Evolutionary conservation across 2,329 filamentous ascomycete genomes (phyloP).

Genomic region (Exserohilum turcica): DNA sequence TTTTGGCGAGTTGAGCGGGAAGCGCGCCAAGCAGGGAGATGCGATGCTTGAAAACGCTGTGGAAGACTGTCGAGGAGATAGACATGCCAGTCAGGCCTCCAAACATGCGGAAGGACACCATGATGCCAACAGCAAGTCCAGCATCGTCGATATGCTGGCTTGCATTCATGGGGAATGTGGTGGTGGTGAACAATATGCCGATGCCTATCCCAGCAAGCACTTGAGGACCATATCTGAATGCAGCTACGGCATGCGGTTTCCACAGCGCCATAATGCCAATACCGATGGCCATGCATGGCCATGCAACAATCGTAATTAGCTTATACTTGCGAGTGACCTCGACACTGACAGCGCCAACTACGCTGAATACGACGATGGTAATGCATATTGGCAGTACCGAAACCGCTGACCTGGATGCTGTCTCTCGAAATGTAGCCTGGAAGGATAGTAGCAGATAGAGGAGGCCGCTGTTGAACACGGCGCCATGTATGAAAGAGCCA

Average conservation of each 20-base stretch:
- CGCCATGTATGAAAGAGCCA: slow-evolving; percentile 60
- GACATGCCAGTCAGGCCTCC: slow-evolving; percentile 48
- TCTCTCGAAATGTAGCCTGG: slow-evolving; percentile 43
- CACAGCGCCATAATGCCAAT: slow-evolving; percentile 57
- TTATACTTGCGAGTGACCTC: slow-evolving; percentile 61
- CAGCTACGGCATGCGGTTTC: neutral
- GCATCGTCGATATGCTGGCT: slow-evolving; percentile 46
- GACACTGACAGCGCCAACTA: slow-evolving; percentile 1
- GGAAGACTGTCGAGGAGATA: slow-evolving; percentile 45
- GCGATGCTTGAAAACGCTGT: neutral
- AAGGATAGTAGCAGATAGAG: slow-evolving; percentile 49
- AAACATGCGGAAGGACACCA: slow-evolving; percentile 46
- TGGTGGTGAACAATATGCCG: slow-evolving; percentile 11
- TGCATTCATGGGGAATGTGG: slow-evolving; percentile 39
- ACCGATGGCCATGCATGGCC: slow-evolving; percentile 62
- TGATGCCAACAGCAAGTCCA: slow-evolving; percentile 44
- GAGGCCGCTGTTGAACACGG: slow-evolving; percentile 46
- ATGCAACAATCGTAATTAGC: slow-evolving; percentile 64
- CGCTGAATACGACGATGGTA: slow-evolving; percentile 49
- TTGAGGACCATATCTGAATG: slow-evolving; percentile 4
- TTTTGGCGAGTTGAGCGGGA: slow-evolving; percentile 1
- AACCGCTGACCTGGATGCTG: slow-evolving; percentile 40
- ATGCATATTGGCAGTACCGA: slow-evolving; percentile 45
- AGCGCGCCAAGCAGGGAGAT: neutral
- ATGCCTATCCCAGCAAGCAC: slow-evolving; percentile 18